Evolutionary conservation across 495 filamentous ascomycete species (phyloP), one percentile per base, ranked within the genome.

Genomic region (Aspergillus ellipticus): DNA sequence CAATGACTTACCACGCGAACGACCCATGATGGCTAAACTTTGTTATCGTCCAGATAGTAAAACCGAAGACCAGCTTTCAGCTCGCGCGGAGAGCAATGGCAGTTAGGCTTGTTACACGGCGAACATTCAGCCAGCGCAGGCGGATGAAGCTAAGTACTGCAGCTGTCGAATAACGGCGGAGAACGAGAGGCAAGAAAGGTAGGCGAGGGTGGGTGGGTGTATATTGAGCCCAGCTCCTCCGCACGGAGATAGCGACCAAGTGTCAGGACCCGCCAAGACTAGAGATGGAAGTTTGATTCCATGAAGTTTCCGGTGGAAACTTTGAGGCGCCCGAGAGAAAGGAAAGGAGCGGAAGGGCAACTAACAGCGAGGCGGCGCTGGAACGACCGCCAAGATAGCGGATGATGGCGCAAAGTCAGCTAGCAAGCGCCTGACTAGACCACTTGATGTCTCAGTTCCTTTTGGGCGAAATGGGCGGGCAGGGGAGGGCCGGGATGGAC

Each of bases 1-100:
- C 57, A 53, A 39, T n/a, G 22, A 70, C 73, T 66, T 68, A 76
- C 73, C 73, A 66, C 71, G 71, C 63, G 71, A 76, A 58, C 68
- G 71, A 66, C 61, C 71, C 73, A 76, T 76, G 65, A 59, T 67
- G 58, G 49, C 59, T 51, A 41, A 48, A 55, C 17, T 53, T 42
- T 55, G 16, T 20, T 31, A 19, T 42, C 51, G 47, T 17, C 53
- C 48, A 52, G 42, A 35, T 53, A 48, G 41, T 52, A 51, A 29
- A 55, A 52, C 16, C 31, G 48, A 58, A 56, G 51, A 47, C 51
- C 54, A 53, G 54, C 53, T 59, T 59, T 43, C 43, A 22, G 19
- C 29, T 42, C 24, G 42, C 19, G 8, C 24, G 3, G 17, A 48
- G 35, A 22, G 6, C 11, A 51, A 29, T 9, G 26, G 13, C 15